Percentiles rank a stretch among this genome's conserved stretches.
phyloP scores from a whole-genome alignment of 2,329 filamentous ascomycete species.

The Talaromyces sp. region DNA sequence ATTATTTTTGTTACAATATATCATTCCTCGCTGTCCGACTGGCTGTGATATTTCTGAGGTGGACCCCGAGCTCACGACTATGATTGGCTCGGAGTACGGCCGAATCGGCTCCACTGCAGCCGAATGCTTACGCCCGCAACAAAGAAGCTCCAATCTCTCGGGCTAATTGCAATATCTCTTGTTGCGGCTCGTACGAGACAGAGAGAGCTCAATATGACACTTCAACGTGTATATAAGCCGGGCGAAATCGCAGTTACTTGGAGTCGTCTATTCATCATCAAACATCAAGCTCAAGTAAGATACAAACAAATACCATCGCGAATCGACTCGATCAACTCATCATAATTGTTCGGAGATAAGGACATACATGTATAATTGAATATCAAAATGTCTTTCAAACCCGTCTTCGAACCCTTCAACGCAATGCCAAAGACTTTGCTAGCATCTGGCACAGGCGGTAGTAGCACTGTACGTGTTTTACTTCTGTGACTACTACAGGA shows the following conservation, averaged over 20 bases:
- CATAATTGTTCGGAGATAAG: not conserved
- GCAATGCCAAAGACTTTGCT: not conserved
- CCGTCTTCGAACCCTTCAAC: slow-evolving; percentile 3
- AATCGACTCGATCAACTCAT: not conserved
- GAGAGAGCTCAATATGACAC: not conserved
- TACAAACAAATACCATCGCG: not conserved
- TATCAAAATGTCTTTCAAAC: slow-evolving; percentile 7
- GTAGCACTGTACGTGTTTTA: not conserved
- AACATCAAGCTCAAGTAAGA: not conserved
- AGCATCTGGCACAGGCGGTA: not conserved
- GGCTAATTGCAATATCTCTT: not conserved
- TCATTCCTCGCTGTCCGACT: not conserved
- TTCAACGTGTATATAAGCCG: not conserved
- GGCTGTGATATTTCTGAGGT: not conserved
- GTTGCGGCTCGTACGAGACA: not conserved
- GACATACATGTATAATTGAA: not conserved
- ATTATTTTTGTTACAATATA: not conserved
- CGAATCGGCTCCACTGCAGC: not conserved
- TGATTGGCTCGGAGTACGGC: not conserved
- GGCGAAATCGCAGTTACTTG: not conserved
- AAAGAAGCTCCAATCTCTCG: not conserved
- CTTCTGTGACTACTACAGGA: no score
- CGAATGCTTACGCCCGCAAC: not conserved
- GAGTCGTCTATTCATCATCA: not conserved
- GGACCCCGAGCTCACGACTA: not conserved